Conservation (phyloP, 2,329 filamentous ascomycete species). For the Sarocladiaceae sp. region DNA sequence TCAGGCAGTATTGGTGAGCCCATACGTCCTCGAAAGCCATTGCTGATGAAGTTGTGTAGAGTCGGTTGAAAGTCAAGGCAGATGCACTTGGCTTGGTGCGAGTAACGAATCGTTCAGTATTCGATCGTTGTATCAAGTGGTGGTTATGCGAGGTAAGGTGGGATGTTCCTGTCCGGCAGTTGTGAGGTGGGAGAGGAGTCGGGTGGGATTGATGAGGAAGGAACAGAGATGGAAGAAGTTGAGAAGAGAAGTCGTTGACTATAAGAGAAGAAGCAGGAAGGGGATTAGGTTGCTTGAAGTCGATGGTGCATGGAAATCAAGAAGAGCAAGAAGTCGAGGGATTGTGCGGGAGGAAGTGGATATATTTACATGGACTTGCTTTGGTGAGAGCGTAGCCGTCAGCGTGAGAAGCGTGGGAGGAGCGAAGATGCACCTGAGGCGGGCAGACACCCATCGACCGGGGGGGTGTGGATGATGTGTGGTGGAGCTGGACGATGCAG, state of each 20-base stretch:
- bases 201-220: not conserved
- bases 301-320: slow-evolving; percentile 2
- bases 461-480: slow-evolving; percentile 6
- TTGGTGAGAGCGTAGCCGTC: not conserved
- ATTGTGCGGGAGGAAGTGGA: slow-evolving; percentile 10
- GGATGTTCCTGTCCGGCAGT: not conserved
- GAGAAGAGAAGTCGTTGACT: not conserved
- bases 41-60: slow-evolving; percentile 18
- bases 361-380: slow-evolving; percentile 9
- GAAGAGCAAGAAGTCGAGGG: slow-evolving; percentile 6
- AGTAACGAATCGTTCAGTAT: not conserved
- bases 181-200: not conserved
- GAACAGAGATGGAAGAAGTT: not conserved
- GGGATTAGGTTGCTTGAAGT: not conserved
- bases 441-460: slow-evolving; percentile 8
- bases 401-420: slow-evolving; percentile 1
- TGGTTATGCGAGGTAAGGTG: not conserved
- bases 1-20: slow-evolving; percentile 90
- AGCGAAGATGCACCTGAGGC: slow-evolving; percentile 6
- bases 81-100: not conserved
- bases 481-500: slow-evolving; percentile 2
- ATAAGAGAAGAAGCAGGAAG: not conserved
- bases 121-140: not conserved
- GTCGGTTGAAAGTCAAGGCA: slow-evolving; percentile 3
- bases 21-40: slow-evolving; percentile 59